Evolutionary conservation across 2,329 filamentous ascomycete species (phyloP), one percentile per base, ranked within the genome.

Genomic region (Phialemonium atrogriseum): DNA sequence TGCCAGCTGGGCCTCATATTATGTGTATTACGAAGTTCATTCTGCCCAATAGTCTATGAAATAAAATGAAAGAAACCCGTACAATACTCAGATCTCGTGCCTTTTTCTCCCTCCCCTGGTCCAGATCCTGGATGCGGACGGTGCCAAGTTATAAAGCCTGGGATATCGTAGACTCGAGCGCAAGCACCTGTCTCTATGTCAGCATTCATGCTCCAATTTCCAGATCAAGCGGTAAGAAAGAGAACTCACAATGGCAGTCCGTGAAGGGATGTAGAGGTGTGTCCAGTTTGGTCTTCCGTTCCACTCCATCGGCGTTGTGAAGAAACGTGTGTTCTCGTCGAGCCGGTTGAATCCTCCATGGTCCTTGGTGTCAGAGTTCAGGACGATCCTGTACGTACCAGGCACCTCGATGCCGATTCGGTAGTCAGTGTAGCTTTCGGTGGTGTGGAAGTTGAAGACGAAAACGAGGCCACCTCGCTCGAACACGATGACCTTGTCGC

Each of bases 371-470:
- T 98, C 91, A 0, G 80, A 80, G 56, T 89, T 86, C 25, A 98
- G 67, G 4, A 94, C 80, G 33, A 94, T 77, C 34, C 76, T 73
- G 59, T 98, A 98, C 2, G 84, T 94, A 23, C 91, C 91, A 4
- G 81, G 62, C 13, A 76, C 67, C 31, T 96, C 86, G 23, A 98
- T 70, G 12, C 91, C 91, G 27, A 98, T 80, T 22, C 89, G 77
- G 56, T 95, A 98, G 59, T 96, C 91, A 9, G 80, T 80, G 60
- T 83, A 98, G 57, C 86, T 94, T 44, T 80, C 63, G 17, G 73
- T 75, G 0, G 84, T 78, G 54, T 96, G 80, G 69, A 96, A 95
- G 62, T 98, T 98, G 71, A 98, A 96, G 47, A 95, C 72, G 68
- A 88, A 98, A 9, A 98, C 67, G 36, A 94, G 63, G 0, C 88